These are phyloP conservation scores for Annulohypoxylon nitens DNA, from an alignment of 495 filamentous ascomycete species.

Conservation along the genomic window DNA sequence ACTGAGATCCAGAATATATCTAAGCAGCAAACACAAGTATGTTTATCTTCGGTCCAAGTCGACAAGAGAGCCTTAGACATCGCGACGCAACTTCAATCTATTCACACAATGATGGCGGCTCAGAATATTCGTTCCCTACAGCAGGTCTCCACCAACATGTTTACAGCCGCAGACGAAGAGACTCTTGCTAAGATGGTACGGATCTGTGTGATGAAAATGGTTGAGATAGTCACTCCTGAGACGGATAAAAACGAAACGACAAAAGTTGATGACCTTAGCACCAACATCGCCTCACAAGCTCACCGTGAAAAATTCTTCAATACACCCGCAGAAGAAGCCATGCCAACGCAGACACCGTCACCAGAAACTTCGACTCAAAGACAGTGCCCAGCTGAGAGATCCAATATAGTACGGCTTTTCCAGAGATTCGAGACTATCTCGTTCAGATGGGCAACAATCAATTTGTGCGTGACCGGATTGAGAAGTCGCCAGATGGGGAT, in stretches of 20 bases:
- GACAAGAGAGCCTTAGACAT: background rate
- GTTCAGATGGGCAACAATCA: background rate
- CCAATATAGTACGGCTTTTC: background rate
- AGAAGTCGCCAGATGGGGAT: background rate
- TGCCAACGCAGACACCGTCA: background rate
- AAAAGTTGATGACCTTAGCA: constrained; percentile 2
- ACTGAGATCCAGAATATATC: background rate
- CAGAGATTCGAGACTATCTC: background rate
- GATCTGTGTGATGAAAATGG: background rate
- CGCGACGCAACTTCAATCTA: background rate
- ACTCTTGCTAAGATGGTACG: constrained; percentile 14
- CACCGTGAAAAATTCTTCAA: background rate
- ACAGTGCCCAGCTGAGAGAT: background rate
- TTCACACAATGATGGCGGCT: background rate
- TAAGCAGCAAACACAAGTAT: background rate
- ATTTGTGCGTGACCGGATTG: background rate
- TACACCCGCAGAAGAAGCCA: background rate
- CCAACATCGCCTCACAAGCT: constrained; percentile 6
- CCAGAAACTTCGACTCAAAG: background rate
- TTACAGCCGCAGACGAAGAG: constrained; percentile 12
- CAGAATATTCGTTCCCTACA: background rate
- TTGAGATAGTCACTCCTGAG: background rate
- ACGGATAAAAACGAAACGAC: background rate
- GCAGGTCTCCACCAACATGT: background rate
- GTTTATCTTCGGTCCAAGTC: background rate